Evolutionary conservation across 495 filamentous ascomycete species (phyloP).

Genomic region (Penicillium nucicola): DNA sequence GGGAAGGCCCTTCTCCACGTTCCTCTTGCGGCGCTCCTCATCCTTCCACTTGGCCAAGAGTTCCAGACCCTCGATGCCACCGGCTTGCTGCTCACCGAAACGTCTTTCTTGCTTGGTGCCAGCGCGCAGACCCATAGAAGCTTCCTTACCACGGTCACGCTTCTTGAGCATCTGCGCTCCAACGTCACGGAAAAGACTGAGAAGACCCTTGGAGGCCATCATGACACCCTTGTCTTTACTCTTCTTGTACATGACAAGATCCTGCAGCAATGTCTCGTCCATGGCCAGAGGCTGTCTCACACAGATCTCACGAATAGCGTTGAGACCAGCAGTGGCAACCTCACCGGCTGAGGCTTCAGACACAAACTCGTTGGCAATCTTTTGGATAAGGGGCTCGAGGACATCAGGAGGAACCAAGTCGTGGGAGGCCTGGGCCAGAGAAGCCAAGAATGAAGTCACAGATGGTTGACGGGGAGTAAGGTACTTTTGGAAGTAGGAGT

Average conservation of each 20-base stretch:
- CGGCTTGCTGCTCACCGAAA: slow-evolving; percentile 74
- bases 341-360: slow-evolving; percentile 89
- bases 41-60: slow-evolving; percentile 91
- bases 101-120: slow-evolving; percentile 67
- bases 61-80: slow-evolving; percentile 89
- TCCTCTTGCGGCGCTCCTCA: slow-evolving; percentile 73
- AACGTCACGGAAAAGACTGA: slow-evolving; percentile 86
- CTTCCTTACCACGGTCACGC: slow-evolving; percentile 87
- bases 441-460: slow-evolving; percentile 92
- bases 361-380: slow-evolving; percentile 98
- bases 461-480: slow-evolving; percentile 84
- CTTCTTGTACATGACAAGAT: slow-evolving; percentile 92
- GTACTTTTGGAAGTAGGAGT: slow-evolving; percentile 84
- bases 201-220: slow-evolving; percentile 91
- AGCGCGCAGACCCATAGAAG: slow-evolving; percentile 73
- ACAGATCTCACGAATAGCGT: slow-evolving; percentile 92
- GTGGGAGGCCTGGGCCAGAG: slow-evolving; percentile 87
- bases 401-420: slow-evolving; percentile 89
- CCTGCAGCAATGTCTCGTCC: slow-evolving; percentile 92
- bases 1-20: slow-evolving; percentile 59
- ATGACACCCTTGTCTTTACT: slow-evolving; percentile 97
- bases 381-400: slow-evolving; percentile 85
- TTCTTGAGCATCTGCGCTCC: slow-evolving; percentile 86
- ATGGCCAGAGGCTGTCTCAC: slow-evolving; percentile 89
- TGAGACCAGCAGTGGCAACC: slow-evolving; percentile 89